Evolutionary conservation across 352 stramenopile species (phyloP).

Genomic region (Blastocystis sp.): DNA sequence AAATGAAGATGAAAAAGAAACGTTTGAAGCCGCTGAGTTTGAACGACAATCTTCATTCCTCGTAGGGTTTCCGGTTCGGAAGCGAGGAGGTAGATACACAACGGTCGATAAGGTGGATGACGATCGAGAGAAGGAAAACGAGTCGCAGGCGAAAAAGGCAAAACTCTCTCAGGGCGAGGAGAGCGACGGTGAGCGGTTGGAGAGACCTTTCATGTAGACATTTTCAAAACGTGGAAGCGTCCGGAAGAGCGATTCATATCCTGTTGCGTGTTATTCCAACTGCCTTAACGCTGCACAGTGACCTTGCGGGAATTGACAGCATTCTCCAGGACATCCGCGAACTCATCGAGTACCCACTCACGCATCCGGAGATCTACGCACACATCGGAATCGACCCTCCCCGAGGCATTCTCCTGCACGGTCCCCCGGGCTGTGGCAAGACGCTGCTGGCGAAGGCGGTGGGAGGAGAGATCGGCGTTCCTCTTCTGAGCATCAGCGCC

Average conservation of each 20-base stretch:
- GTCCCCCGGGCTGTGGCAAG: conserved; percentile 81
- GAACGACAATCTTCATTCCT: conserved; percentile 51
- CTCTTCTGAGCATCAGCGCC: conserved; percentile 72
- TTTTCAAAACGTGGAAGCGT: conserved; percentile 48
- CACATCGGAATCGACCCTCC: conserved; percentile 80
- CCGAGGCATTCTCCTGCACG: conserved; percentile 78
- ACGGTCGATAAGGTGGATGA: conserved; percentile 46
- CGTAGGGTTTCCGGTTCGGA: neutral
- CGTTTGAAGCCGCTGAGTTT: conserved; percentile 10
- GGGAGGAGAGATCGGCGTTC: conserved; percentile 76
- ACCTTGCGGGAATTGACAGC: conserved; percentile 75
- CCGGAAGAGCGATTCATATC: conserved; percentile 56
- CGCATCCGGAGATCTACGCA: conserved; percentile 79
- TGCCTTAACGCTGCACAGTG: conserved; percentile 62
- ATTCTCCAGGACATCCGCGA: conserved; percentile 78
- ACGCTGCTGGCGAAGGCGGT: conserved; percentile 82
- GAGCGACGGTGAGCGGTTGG: neutral
- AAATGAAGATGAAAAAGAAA: conserved; percentile 63
- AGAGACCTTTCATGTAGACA: conserved; percentile 11
- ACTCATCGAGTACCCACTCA: conserved; percentile 85
- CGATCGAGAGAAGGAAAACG: conserved; percentile 29
- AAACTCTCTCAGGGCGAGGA: conserved; percentile 1
- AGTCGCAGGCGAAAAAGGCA: conserved; percentile 4
- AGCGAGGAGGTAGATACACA: conserved; percentile 7
- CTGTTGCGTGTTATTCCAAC: neutral